These are phyloP conservation scores for Populus alba DNA, from an alignment of 345 rosid species.

Conservation along the genomic window DNA sequence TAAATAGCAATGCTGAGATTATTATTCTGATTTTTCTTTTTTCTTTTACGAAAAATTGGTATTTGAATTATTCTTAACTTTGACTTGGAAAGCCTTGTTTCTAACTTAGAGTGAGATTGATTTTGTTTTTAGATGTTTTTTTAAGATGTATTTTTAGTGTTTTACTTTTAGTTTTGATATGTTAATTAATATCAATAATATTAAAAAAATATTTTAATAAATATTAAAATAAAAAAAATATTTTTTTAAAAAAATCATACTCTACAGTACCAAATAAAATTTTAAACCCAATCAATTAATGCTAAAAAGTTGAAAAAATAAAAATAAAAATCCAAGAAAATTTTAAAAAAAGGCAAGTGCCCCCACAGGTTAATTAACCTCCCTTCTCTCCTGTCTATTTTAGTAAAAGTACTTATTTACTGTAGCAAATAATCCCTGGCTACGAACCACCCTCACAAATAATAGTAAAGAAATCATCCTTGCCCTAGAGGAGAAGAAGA, in stretches of 20 bases:
- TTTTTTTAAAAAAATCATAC: no score
- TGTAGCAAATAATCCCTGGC: neutral
- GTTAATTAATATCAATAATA: no score
- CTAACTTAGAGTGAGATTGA: no score
- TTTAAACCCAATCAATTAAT: no score
- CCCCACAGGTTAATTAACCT: neutral
- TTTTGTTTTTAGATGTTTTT: no score
- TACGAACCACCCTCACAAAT: neutral
- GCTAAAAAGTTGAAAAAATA: no score
- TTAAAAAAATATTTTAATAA: no score
- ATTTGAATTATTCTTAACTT: neutral
- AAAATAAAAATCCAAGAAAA: neutral
- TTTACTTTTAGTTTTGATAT: no score
- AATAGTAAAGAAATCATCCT: constrained; percentile 2
- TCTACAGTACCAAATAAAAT: no score
- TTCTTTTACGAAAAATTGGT: no score
- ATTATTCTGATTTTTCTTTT: neutral
- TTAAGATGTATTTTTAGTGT: no score
- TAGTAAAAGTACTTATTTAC: neutral
- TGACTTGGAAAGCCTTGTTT: neutral
- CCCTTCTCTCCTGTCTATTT: neutral
- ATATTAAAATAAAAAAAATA: no score
- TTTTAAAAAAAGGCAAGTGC: neutral
- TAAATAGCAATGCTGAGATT: neutral
- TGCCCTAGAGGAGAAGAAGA: constrained; percentile 23